Evolutionary conservation across 1,139 yeast genomes (phyloP).

Genomic region (Saccharomycopsis hybrid): DNA sequence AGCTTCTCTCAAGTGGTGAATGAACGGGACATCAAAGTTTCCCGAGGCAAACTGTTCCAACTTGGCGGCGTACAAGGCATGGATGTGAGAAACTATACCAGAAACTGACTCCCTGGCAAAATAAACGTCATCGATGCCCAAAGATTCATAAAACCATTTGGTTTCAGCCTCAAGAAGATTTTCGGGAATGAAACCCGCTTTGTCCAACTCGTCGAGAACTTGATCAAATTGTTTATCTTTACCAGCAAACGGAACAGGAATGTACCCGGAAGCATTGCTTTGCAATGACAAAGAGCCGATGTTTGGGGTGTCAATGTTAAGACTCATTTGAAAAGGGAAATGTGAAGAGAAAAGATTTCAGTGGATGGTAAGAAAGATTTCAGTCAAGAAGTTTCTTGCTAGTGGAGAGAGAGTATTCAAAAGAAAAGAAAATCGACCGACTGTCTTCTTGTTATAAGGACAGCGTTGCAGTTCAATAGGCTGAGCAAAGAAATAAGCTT

Average conservation of each 20-base stretch:
- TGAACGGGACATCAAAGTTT: constrained; percentile 46
- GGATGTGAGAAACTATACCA: constrained; percentile 76
- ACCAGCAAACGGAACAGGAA: constrained; percentile 69
- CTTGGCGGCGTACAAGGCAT: constrained; percentile 87
- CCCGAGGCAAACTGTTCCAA: constrained; percentile 74
- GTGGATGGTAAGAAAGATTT: too few species aligned
- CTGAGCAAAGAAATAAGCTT: too few species aligned
- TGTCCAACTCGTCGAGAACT: constrained; percentile 77
- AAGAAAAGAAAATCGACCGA: too few species aligned
- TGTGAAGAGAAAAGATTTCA: too few species aligned
- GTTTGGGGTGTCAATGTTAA: constrained; percentile 10
- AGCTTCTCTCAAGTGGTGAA: constrained; percentile 69
- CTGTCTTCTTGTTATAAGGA: too few species aligned
- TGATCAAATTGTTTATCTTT: constrained; percentile 75
- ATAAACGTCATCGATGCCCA: constrained; percentile 90
- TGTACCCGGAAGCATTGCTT: constrained; percentile 48
- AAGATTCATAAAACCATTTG: constrained; percentile 78
- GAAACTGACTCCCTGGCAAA: constrained; percentile 80
- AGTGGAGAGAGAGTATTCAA: too few species aligned
- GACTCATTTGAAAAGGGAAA: too few species aligned
- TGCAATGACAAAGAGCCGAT: constrained; percentile 19
- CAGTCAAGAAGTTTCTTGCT: too few species aligned
- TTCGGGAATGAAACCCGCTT: constrained; percentile 86
- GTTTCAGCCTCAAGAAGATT: constrained; percentile 79
- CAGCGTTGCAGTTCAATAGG: too few species aligned